Evolutionary conservation across 202 grass and related monocot species (phyloP).

Genomic region (Zoysia matrella): DNA sequence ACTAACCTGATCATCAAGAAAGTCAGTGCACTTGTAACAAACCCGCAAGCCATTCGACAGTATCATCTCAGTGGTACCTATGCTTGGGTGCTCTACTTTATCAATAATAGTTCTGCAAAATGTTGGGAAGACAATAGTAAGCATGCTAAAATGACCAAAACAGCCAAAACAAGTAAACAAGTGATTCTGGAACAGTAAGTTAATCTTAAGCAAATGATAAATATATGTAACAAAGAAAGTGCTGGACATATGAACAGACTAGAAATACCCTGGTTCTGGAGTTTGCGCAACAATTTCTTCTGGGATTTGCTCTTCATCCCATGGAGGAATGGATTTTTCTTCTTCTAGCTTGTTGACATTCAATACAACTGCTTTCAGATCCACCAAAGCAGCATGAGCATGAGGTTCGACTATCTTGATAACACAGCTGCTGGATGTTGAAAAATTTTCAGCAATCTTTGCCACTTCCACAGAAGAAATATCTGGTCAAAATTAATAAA

Average conservation of each 20-base stretch:
- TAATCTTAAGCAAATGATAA: constrained; percentile 17
- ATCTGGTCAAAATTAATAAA: constrained; percentile 59
- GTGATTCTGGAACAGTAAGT: constrained; percentile 1
- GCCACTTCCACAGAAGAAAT: constrained; percentile 87
- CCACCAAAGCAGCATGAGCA: constrained; percentile 81
- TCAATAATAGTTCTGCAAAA: constrained; percentile 79
- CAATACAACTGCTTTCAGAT: constrained; percentile 72
- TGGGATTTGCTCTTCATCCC: constrained; percentile 95
- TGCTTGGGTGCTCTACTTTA: constrained; percentile 73
- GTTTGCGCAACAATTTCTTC: constrained; percentile 91
- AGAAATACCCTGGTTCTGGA: constrained; percentile 85
- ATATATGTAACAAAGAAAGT: constrained; percentile 14
- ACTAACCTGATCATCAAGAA: constrained; percentile 99
- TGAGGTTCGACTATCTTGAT: constrained; percentile 96
- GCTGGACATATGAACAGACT: neutral
- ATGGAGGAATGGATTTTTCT: constrained; percentile 71
- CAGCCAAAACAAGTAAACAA: neutral
- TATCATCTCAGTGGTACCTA: constrained; percentile 89
- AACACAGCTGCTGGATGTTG: constrained; percentile 89
- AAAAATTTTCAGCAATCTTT: constrained; percentile 85
- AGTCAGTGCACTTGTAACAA: constrained; percentile 96
- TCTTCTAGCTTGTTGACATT: constrained; percentile 84
- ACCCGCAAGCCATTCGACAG: constrained; percentile 96
- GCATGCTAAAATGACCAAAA: constrained; percentile 11
- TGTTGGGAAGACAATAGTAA: constrained; percentile 31